These are phyloP conservation scores for Tetraselmis striata DNA, from an alignment of 139 green algal genomes.

Conservation along the genomic window DNA sequence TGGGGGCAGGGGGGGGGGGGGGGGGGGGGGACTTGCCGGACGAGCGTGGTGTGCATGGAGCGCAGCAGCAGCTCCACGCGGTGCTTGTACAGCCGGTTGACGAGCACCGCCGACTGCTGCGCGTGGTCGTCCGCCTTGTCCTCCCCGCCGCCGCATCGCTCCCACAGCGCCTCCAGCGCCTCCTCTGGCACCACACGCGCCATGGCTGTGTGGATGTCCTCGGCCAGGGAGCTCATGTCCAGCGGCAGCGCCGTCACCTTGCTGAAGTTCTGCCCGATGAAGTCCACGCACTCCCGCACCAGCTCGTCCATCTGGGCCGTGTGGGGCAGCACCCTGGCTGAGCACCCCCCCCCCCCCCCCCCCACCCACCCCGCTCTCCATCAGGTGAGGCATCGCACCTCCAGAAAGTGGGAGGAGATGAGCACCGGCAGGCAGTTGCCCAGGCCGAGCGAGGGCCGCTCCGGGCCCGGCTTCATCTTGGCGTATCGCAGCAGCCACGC, in stretches of 20 bases:
- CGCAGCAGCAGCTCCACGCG: neutral
- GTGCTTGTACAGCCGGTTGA: neutral
- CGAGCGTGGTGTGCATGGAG: neutral
- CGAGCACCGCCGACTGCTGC: neutral
- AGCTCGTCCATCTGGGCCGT: constrained; percentile 10
- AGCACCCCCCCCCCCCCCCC: no score
- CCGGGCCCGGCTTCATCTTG: neutral
- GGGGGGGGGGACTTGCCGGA: neutral
- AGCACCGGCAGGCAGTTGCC: constrained; percentile 14
- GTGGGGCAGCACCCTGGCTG: neutral
- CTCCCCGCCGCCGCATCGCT: neutral
- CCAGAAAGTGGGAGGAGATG: constrained; percentile 12
- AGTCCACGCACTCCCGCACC: constrained; percentile 6
- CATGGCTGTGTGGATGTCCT: constrained; percentile 7
- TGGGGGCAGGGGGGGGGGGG: no score
- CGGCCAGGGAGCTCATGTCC: constrained; percentile 8
- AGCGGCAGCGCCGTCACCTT: constrained; percentile 1
- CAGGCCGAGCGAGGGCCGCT: neutral
- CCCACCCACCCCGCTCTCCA: no score
- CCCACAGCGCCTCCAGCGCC: constrained; percentile 7
- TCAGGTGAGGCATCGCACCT: no score
- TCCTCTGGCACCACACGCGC: neutral
- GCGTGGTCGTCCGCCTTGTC: neutral
- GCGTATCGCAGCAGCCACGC: constrained; percentile 17
- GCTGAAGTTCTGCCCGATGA: constrained; percentile 5